Evolutionary conservation across 176 grass and related monocot genomes (phyloP).

Genomic region (Oryza officinalis): DNA sequence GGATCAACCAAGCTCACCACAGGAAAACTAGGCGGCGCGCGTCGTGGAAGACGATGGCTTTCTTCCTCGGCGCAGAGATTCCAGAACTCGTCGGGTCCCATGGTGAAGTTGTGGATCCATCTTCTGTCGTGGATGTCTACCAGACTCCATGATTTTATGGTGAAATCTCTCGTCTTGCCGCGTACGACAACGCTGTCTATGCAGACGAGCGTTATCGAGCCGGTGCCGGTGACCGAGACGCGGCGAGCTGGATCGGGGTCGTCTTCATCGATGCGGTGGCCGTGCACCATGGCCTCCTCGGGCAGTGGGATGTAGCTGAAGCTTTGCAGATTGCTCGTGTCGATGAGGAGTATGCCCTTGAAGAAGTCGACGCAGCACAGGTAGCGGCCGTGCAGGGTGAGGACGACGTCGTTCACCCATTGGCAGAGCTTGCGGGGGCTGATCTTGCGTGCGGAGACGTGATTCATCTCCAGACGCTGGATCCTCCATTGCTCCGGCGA

Average conservation of each 20-base stretch:
- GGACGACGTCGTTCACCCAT: background rate
- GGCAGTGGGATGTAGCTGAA: background rate
- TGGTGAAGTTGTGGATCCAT: background rate
- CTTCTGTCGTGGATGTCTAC: background rate
- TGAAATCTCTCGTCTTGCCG: background rate
- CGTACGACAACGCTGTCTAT: background rate
- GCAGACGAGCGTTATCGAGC: constrained; percentile 6
- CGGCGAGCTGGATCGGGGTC: background rate
- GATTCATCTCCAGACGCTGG: no score
- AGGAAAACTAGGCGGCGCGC: background rate
- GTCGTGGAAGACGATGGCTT: background rate
- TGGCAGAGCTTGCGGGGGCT: background rate
- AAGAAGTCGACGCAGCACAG: constrained; percentile 22
- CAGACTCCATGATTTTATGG: background rate
- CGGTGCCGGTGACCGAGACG: background rate
- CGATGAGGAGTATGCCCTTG: background rate
- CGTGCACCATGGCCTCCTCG: background rate
- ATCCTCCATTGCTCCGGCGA: no score
- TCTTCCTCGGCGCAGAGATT: no score
- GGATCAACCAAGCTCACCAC: background rate
- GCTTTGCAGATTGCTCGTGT: background rate
- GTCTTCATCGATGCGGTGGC: background rate
- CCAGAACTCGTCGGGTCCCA: background rate
- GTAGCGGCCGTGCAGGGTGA: background rate
- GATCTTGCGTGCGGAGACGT: no score